phyloP scores from a whole-genome alignment of 139 green algal genomes.

The Micromonas commoda region DNA sequence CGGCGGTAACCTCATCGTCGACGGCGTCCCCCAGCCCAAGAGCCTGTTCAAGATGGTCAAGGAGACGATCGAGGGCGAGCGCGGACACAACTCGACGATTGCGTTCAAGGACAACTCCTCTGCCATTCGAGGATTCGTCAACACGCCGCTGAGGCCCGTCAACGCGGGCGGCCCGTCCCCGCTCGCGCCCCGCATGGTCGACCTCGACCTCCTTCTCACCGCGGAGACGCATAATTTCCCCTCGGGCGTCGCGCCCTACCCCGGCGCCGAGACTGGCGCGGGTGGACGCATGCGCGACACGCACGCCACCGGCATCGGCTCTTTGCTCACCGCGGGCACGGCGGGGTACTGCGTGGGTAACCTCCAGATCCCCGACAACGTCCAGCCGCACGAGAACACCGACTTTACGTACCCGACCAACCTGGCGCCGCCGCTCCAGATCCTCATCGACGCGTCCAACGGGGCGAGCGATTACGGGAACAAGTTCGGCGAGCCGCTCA shows the following conservation, averaged over 20 bases:
- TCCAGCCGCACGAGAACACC: conserved; percentile 21
- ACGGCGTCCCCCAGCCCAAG: conserved; percentile 61
- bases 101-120: conserved; percentile 98
- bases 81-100: conserved; percentile 80
- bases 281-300: conserved; percentile 96
- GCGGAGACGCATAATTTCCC: conserved; percentile 99
- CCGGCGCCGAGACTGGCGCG: conserved; percentile 90
- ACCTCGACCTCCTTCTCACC: conserved; percentile 96
- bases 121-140: conserved; percentile 74
- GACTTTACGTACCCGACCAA: conserved; percentile 64
- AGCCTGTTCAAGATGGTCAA: conserved; percentile 80
- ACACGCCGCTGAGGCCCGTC: conserved; percentile 68
- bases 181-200: conserved; percentile 55
- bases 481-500: conserved; percentile 98
- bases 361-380: conserved; percentile 50
- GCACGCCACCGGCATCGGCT: conserved; percentile 93
- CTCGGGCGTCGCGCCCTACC: conserved; percentile 64
- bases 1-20: conserved; percentile 77
- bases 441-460: conserved; percentile 97
- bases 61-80: conserved; percentile 50
- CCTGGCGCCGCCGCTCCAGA: conserved; percentile 70
- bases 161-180: conserved; percentile 58
- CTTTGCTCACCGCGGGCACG: conserved; percentile 86
- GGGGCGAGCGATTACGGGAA: conserved; percentile 96
- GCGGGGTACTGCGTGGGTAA: conserved; percentile 97